A percentile compares a stretch with the other conserved stretches of the same genome.
Conservation (phyloP, 2,329 filamentous ascomycete species). For the Magnaporthiopsis poae region DNA sequence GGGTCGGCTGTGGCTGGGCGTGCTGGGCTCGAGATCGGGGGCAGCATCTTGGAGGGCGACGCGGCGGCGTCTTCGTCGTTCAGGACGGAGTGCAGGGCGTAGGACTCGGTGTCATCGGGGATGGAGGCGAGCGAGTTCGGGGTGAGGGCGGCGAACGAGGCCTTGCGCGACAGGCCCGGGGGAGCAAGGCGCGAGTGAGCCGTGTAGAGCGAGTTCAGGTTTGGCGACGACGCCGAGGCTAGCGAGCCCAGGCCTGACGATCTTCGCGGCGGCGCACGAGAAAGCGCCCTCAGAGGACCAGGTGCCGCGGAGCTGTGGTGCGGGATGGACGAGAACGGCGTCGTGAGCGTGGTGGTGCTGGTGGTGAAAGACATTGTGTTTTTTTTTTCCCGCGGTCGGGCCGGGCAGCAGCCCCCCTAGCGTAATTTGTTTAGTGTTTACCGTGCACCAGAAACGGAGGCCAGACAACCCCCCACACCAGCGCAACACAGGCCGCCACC, state of each 20-base stretch:
- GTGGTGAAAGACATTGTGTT: constrained; percentile 6
- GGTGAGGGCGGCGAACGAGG: constrained; percentile 61
- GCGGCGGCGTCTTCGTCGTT: constrained; percentile 27
- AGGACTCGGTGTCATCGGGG: constrained; percentile 56
- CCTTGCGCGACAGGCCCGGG: constrained; percentile 54
- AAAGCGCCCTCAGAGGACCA: constrained; percentile 3
- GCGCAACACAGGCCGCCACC: background rate
- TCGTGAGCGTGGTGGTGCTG: constrained; percentile 9
- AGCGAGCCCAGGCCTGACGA: constrained; percentile 27
- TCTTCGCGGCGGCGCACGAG: constrained; percentile 11
- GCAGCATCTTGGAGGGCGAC: constrained; percentile 35
- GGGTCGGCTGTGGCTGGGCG: constrained; percentile 32
- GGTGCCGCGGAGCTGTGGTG: constrained; percentile 2
- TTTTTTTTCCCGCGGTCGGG: background rate
- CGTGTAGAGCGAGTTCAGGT: constrained; percentile 43
- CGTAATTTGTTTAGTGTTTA: background rate
- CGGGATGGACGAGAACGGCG: constrained; percentile 13
- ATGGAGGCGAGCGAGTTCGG: constrained; percentile 52
- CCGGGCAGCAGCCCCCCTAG: background rate
- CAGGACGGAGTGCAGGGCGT: constrained; percentile 45
- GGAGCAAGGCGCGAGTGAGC: constrained; percentile 38
- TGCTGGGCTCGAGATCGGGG: constrained; percentile 43
- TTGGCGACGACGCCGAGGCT: constrained; percentile 47
- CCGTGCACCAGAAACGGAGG: background rate
- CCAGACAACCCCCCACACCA: background rate